Conservation (phyloP, 257 asterid species). For the Haberlea rhodopensis region DNA sequence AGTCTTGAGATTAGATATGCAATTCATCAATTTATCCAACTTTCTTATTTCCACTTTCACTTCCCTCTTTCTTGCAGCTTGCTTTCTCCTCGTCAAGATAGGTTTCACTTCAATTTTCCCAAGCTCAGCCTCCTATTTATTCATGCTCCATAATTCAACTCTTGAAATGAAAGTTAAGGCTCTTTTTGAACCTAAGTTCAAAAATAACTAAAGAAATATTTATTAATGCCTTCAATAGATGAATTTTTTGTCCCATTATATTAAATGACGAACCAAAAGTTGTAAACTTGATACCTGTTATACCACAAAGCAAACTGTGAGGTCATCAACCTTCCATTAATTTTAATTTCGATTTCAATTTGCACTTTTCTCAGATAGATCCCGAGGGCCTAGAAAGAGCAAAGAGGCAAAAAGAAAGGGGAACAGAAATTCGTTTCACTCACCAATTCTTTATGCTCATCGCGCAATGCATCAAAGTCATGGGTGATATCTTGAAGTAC, state of each 20-base stretch:
- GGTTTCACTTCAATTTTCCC: slow-evolving; percentile 48
- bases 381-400: not conserved
- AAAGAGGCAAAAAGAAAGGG: not conserved
- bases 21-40: slow-evolving; percentile 67
- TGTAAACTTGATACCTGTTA: not conserved
- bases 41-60: slow-evolving; percentile 77
- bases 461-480: slow-evolving; percentile 67
- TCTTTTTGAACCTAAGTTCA: not conserved
- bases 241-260: no score
- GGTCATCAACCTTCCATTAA: not conserved
- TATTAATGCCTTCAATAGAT: no score
- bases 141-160: not conserved
- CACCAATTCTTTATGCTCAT: slow-evolving; percentile 66
- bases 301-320: not conserved
- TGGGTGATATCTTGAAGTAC: slow-evolving; percentile 70
- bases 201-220: no score
- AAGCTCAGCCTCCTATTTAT: slow-evolving; percentile 55
- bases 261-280: not conserved
- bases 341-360: not conserved
- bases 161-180: slow-evolving; percentile 6
- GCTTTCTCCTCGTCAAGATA: slow-evolving; percentile 50
- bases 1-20: slow-evolving; percentile 49
- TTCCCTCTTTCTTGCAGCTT: slow-evolving; percentile 73
- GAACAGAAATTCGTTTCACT: slow-evolving; percentile 13
- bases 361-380: not conserved